Base-by-base conservation (phyloP, 2,329 filamentous ascomycete genomes). In the Thermothelomyces thermophilus region DNA sequence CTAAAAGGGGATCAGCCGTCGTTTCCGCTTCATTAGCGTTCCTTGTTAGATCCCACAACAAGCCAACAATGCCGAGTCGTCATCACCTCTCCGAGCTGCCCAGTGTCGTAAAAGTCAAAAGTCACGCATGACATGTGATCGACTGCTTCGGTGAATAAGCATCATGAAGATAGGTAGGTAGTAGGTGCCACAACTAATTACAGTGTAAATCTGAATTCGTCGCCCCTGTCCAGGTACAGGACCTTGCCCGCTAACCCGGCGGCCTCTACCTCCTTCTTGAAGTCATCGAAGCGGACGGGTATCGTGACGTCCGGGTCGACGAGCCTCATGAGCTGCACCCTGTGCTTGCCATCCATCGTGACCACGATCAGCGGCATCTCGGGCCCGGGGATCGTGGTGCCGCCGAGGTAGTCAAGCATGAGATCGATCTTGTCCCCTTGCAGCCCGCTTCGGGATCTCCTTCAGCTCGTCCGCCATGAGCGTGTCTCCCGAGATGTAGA, bases 401-500 rank as follows among this genome's bases (percentile, higher is more conserved):
- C 82, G 17, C 82, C 82, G 0, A 86, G 66, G 54, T 86, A 82
- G 1, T 82, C 70, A 11, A 86, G 70, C 82, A 86, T 85, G 46
- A 85, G 64, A 58, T 86, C 80, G 48, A 86, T 77, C 30, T 72
- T 71, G 42, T 77, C 67, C 3, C 70, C 70, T 16, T 68, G 66
- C 56, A 82, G 79, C 41, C n/a, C 74, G 69, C 53, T 75, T 62
- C 0, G 78, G 76, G 34, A 86, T 84, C 52, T 79, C 71, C 41
- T 76, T 73, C 1, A 86, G 71, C 43, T 85, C 81, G 56, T 80
- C 73, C 19, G 82, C 73, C 59, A 83, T 69, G 7, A 85, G 68
- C 2, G 81, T 85, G 60, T 86, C 81, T 17, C 82, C 82, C 0
- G 80, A 80, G 52, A 85, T 84, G 64, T 85, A 85, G 58, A 84